Evolutionary conservation across 305 asterid genomes (phyloP).

Genomic region (Fraxinus floribunda): DNA sequence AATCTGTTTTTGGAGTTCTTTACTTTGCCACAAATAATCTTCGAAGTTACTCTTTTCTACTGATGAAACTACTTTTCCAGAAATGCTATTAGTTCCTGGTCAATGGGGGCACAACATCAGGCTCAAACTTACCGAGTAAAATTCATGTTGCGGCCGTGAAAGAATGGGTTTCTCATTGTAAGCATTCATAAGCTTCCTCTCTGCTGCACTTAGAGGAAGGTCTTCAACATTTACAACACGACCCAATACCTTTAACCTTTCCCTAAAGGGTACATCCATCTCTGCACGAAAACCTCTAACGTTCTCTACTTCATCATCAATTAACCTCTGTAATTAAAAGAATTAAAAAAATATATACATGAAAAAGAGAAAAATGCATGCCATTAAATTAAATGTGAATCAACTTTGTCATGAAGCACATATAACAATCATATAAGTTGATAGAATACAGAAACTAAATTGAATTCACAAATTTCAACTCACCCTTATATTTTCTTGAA

Average conservation of each 20-base stretch:
- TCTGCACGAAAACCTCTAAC: slow-evolving; percentile 80
- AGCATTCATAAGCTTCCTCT: slow-evolving; percentile 96
- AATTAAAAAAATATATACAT: slow-evolving; percentile 16
- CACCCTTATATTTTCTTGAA: slow-evolving; percentile 84
- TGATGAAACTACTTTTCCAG: background rate
- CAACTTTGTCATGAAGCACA: background rate
- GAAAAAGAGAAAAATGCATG: background rate
- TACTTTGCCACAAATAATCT: background rate
- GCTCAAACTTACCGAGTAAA: slow-evolving; percentile 50
- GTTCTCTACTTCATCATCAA: slow-evolving; percentile 82
- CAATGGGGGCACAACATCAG: background rate
- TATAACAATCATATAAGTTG: background rate
- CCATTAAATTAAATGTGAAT: slow-evolving; percentile 1
- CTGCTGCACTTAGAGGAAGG: slow-evolving; percentile 80
- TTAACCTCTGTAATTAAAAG: slow-evolving; percentile 51
- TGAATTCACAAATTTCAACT: slow-evolving; percentile 21
- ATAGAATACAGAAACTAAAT: background rate
- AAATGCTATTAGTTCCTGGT: background rate
- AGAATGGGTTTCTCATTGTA: slow-evolving; percentile 96
- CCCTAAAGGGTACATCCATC: slow-evolving; percentile 70
- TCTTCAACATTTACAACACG: slow-evolving; percentile 90
- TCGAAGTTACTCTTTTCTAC: background rate
- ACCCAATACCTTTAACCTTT: slow-evolving; percentile 88
- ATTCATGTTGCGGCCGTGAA: slow-evolving; percentile 96
- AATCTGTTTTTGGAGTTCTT: background rate